phyloP scores from a whole-genome alignment of 495 filamentous ascomycete genomes.

The Penicillium tannophilum region DNA sequence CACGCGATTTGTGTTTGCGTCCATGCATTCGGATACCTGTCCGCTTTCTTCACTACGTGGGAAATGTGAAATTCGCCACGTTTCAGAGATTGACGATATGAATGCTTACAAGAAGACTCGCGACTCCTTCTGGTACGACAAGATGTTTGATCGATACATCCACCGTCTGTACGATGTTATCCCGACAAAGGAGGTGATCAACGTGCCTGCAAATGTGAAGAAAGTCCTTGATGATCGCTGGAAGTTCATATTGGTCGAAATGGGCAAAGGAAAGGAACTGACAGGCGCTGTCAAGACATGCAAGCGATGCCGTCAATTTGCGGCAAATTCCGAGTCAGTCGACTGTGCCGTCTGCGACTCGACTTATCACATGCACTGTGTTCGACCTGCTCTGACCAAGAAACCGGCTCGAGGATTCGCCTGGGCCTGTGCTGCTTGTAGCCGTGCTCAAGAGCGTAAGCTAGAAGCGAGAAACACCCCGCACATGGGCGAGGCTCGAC shows the following conservation, averaged over 20 bases:
- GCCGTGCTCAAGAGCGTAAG: conserved; percentile 88
- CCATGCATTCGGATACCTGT: conserved; percentile 98
- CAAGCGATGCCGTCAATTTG: conserved; percentile 87
- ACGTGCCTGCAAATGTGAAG: conserved; percentile 91
- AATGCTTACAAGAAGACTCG: conserved; percentile 79
- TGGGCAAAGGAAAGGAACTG: conserved; percentile 87
- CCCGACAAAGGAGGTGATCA: conserved; percentile 88
- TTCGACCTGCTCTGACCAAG: conserved; percentile 87
- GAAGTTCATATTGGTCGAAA: conserved; percentile 92
- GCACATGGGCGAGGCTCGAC: conserved; percentile 51
- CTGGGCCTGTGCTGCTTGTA: conserved; percentile 96
- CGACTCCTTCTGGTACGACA: conserved; percentile 95
- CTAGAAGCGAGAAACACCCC: conserved; percentile 90
- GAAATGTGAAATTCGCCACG: conserved; percentile 86
- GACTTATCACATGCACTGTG: conserved; percentile 99
- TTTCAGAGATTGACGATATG: conserved; percentile 79
- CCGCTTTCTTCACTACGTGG: conserved; percentile 90
- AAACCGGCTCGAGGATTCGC: conserved; percentile 98
- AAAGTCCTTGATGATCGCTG: conserved; percentile 93
- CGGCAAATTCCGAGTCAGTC: conserved; percentile 93
- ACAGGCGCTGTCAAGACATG: conserved; percentile 96
- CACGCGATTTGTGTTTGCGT: conserved; percentile 85
- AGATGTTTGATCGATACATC: conserved; percentile 97
- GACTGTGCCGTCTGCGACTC: conserved; percentile 93
- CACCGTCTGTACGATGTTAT: conserved; percentile 97